Base-by-base conservation (phyloP, 306 rosid genomes). In the Trifolium repens region DNA sequence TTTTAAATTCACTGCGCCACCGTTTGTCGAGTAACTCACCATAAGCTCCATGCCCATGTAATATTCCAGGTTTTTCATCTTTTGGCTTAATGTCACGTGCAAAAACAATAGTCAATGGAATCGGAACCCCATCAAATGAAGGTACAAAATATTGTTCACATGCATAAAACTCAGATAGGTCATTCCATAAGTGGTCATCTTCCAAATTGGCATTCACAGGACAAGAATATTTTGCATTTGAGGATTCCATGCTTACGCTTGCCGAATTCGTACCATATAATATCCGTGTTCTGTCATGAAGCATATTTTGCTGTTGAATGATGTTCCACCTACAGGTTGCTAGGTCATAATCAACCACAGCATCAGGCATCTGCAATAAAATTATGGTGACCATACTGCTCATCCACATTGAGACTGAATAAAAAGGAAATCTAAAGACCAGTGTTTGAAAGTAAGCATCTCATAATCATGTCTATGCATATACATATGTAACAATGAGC, bases 281-380 rank as follows among this genome's bases (percentile, higher is more conserved):
- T 86, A 92, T 71, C 26, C 80, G 84, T 62, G 97, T 89, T 85
- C 96, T 86, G 77, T 94, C 99, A 69, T 83, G 88, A 78, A 94
- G 91, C 86, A 94, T 75, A 72, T 93, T 92, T 83, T 92, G 96
- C 86, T 90, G 97, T 69, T 94, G 97, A 88, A 94, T 86, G 83
- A 94, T 92, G 84, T 83, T 88, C 97, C 96, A 92, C 63, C 78
- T 80, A 67, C 96, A 93, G 70, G 86, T 83, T 73, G 92, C 79
- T 44, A 92, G 91, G 81, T 94, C 93, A 85, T 94, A 94, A 85
- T 94, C 99, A 68, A 94, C 96, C 64, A 92, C 89, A 42, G 97
- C 96, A 90, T 92, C 97, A 3, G 99, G 99, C 97, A 90, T 94
- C 97, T 94, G 96, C 74, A 79, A 74, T 61, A 81, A 80, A 81